Evolutionary conservation across 2,329 filamentous ascomycete genomes (phyloP), one percentile per base, ranked within the genome.

Genomic region (Cadophora malorum): DNA sequence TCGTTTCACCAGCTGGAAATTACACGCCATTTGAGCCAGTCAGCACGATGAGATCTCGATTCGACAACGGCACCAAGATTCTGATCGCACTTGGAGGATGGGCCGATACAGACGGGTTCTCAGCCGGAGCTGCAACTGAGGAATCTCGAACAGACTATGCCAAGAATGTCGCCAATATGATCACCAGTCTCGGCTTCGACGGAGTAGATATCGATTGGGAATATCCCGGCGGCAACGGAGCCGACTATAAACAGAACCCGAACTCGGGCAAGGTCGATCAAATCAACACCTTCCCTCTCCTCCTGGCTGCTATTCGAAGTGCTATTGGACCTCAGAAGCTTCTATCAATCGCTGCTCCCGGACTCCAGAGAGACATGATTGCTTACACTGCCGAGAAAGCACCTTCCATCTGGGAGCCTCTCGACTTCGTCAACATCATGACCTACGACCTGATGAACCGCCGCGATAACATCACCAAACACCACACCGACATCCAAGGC

Each of bases 21-120:
- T 74, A 70, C 50, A 70, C 69, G 3, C 71, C 72, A 9, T 74
- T 72, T 50, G 68, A 70, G 28, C 41, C 70, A 16, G 52, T 70
- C 45, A 38, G 55, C 16, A 67, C 62, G 4, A 68, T 73, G 64
- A 52, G 70, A 60, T 64, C 69, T 10, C 63, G 68, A 60, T 87
- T 90, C 68, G 78, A 79, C 8, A 66, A 78, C 0, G 81, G 81
- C 35, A 88, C 89, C 21, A 89, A 90, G 72, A 78, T 93, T 28
- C 84, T 91, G 80, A 83, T 93, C 45, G 90, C 91, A 21, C 87
- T 94, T 71, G 91, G 91, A 12, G 91, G 91, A 65, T 94, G 91
- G 91, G 90, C 89, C 0, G 89, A 93, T 67, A 88, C 85, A 0
- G 76, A 78, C 4, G 90, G 90, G 0, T 93, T 92, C 74, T 83